Conservation (phyloP, 176 grass and related monocot species). For the Triticum dicoccoides region DNA sequence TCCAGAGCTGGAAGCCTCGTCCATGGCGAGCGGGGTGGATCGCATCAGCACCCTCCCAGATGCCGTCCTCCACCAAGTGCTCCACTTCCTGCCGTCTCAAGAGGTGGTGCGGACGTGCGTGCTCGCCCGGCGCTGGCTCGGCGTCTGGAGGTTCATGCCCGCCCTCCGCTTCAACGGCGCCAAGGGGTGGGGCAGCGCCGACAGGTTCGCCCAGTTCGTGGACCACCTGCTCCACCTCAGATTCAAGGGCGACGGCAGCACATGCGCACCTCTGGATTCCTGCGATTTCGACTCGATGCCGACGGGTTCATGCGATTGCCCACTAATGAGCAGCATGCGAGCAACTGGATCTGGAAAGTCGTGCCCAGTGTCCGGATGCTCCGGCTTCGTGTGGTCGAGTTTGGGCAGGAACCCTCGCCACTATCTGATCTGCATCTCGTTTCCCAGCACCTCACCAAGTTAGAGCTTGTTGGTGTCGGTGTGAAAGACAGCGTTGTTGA, state of each 20-base stretch:
- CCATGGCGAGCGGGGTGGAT: slow-evolving; percentile 11
- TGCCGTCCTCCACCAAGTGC: not conserved
- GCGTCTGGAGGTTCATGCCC: not conserved
- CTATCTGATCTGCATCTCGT: not conserved
- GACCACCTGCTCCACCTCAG: not conserved
- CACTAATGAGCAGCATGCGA: not conserved
- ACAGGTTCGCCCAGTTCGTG: not conserved
- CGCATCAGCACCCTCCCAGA: not conserved
- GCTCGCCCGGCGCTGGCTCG: not conserved
- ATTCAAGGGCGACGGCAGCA: not conserved
- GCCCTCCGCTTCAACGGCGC: not conserved
- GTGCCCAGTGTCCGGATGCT: not conserved
- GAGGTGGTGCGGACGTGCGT: not conserved
- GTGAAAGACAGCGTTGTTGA: not conserved
- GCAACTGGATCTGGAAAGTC: not conserved
- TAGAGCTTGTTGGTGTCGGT: not conserved
- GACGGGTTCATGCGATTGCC: not conserved
- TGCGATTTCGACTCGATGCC: not conserved
- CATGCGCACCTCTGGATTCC: not conserved
- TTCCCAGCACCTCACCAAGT: not conserved
- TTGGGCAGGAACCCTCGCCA: not conserved
- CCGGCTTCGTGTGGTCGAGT: not conserved
- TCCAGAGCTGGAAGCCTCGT: not conserved
- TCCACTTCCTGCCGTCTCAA: not conserved
- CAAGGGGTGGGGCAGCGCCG: not conserved